phyloP scores from a whole-genome alignment of 2,329 filamentous ascomycete genomes.

The Phialocephala sp. region DNA sequence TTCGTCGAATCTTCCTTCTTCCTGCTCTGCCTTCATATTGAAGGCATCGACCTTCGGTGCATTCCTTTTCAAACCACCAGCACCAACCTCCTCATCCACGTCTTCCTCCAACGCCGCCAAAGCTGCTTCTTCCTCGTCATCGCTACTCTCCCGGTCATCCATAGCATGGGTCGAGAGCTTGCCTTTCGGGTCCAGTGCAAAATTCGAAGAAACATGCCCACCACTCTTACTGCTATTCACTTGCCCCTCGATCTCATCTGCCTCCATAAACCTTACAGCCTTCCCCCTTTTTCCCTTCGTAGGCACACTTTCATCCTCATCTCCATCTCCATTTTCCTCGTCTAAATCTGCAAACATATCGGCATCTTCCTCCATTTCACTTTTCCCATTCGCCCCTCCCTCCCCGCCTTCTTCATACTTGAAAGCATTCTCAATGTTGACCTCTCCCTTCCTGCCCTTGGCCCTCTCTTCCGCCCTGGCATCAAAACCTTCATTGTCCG shows the following conservation, averaged over 20 bases:
- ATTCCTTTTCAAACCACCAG: constrained; percentile 88
- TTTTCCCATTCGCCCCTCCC: constrained; percentile 41
- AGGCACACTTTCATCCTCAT: constrained; percentile 58
- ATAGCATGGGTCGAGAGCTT: constrained; percentile 46
- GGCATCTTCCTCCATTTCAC: constrained; percentile 62
- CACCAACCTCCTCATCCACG: constrained; percentile 87
- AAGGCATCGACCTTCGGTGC: constrained; percentile 96
- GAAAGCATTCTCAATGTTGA: constrained; percentile 57
- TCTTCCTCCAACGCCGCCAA: constrained; percentile 77
- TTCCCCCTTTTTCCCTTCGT: constrained; percentile 64
- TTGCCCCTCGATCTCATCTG: constrained; percentile 76
- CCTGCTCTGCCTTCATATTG: constrained; percentile 88
- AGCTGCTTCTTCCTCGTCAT: constrained; percentile 73
- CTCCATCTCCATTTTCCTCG: constrained; percentile 60
- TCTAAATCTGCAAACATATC: constrained; percentile 85
- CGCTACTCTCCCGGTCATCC: constrained; percentile 53
- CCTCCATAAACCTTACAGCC: constrained; percentile 64
- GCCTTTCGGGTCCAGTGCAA: constrained; percentile 64
- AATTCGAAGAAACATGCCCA: constrained; percentile 65
- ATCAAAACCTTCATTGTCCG: constrained; percentile 87
- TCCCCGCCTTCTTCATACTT: constrained; percentile 55
- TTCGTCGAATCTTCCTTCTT: constrained; percentile 92
- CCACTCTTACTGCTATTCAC: constrained; percentile 75
- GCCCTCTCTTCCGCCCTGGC: constrained; percentile 68
- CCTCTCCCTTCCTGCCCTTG: constrained; percentile 48